A percentile compares a stretch with the other conserved stretches of the same genome.
phyloP scores from a whole-genome alignment of 305 asterid genomes.

The Withania somnifera region DNA sequence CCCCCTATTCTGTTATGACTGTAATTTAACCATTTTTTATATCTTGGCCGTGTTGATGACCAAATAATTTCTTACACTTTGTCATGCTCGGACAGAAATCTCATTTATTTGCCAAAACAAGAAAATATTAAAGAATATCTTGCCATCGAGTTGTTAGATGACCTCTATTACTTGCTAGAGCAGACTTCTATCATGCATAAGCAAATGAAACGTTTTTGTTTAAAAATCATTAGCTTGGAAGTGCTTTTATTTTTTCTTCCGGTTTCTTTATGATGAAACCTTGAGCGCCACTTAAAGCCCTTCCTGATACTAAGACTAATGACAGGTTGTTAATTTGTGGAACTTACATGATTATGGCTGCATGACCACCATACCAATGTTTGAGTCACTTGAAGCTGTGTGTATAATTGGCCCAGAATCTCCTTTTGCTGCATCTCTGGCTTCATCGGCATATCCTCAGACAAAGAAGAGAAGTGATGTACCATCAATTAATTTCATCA shows the following conservation, averaged over 20 bases:
- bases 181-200: neutral
- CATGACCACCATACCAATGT: slow-evolving; percentile 55
- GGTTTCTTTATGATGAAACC: neutral
- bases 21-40: neutral
- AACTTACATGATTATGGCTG: slow-evolving; percentile 71
- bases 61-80: neutral
- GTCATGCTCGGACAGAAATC: neutral
- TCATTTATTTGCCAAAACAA: neutral
- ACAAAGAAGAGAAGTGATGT: slow-evolving; percentile 40
- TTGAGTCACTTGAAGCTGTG: slow-evolving; percentile 82
- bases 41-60: neutral
- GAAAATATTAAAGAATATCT: no score
- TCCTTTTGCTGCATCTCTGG: slow-evolving; percentile 41
- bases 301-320: slow-evolving; percentile 17
- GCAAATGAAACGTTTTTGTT: neutral
- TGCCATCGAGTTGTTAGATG: neutral
- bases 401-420: slow-evolving; percentile 51
- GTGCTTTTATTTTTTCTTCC: neutral
- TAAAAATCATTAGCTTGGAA: neutral
- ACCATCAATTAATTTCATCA: slow-evolving; percentile 50
- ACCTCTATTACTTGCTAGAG: neutral
- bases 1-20: neutral
- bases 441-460: slow-evolving; percentile 28
- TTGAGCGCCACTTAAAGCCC: neutral
- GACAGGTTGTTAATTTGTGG: slow-evolving; percentile 91